phyloP scores from a whole-genome alignment of 1,284 basidiomycete species.

The Cutaneotrichosporon arboriforme region DNA sequence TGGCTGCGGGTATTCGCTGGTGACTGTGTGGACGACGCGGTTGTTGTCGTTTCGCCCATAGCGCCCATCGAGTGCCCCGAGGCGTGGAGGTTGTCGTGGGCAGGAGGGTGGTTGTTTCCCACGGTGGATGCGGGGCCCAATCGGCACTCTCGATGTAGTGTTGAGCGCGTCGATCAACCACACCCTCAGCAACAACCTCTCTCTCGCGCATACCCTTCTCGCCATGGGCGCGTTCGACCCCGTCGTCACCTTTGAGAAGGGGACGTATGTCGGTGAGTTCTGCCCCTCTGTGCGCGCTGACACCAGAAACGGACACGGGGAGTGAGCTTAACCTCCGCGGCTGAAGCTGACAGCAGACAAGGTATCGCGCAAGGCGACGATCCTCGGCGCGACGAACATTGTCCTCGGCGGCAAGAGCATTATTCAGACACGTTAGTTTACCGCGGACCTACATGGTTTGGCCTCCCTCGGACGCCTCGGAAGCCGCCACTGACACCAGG shows the following conservation, averaged over 20 bases:
- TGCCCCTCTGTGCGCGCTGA: neutral
- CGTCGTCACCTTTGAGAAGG: constrained; percentile 41
- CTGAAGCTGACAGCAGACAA: constrained; percentile 54
- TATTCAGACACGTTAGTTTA: constrained; percentile 65
- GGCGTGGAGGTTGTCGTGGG: neutral
- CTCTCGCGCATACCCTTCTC: neutral
- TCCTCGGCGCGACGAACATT: constrained; percentile 92
- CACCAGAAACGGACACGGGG: constrained; percentile 44
- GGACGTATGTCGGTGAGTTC: constrained; percentile 38
- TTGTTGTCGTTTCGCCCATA: too few species aligned
- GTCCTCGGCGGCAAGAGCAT: constrained; percentile 96
- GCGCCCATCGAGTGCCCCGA: too few species aligned
- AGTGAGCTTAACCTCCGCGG: constrained; percentile 23
- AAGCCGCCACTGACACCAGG: constrained; percentile 13
- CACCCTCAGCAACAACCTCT: neutral
- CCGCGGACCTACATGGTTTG: too few species aligned
- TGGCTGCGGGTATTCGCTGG: neutral
- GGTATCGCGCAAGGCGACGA: constrained; percentile 86
- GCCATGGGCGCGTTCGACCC: constrained; percentile 45
- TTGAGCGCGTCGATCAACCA: neutral
- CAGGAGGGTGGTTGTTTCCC: constrained; percentile 1
- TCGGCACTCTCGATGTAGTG: too few species aligned
- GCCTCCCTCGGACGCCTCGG: too few species aligned
- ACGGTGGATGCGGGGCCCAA: neutral
- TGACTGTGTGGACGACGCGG: neutral